These are phyloP conservation scores for Magnaporthiopsis poae DNA, from an alignment of 2,329 filamentous ascomycete species.

Conservation along the genomic window DNA sequence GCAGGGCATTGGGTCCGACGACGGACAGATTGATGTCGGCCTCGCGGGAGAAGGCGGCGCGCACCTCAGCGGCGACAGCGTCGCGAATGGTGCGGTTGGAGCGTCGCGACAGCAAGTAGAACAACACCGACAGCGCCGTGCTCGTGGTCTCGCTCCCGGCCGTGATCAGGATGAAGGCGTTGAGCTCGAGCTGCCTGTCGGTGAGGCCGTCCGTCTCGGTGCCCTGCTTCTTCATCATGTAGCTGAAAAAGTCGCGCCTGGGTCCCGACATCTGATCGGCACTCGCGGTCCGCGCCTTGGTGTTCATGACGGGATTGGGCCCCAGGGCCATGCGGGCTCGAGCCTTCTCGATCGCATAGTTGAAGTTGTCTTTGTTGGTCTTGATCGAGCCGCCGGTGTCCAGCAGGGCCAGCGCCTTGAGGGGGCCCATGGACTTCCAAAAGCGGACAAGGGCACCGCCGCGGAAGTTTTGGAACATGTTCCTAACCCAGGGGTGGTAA, in stretches of 20 bases:
- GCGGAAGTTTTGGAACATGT: conserved; percentile 15
- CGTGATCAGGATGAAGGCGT: conserved; percentile 16
- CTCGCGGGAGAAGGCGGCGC: not conserved
- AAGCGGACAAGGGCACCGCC: not conserved
- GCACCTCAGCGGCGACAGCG: not conserved
- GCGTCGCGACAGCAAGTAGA: conserved; percentile 14
- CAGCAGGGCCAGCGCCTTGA: not conserved
- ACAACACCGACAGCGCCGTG: conserved; percentile 12
- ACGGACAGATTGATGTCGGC: not conserved
- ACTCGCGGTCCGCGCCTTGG: not conserved
- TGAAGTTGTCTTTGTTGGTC: not conserved
- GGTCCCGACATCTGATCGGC: not conserved
- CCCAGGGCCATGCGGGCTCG: not conserved
- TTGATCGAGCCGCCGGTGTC: not conserved
- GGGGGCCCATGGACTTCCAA: not conserved
- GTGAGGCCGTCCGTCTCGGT: conserved; percentile 6
- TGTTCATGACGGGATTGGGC: not conserved
- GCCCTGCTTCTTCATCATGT: not conserved
- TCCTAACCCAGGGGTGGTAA: conserved; percentile 14
- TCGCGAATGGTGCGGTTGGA: conserved; percentile 16
- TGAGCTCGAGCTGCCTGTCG: conserved; percentile 15
- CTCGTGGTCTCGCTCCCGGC: conserved; percentile 18
- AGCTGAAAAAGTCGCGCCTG: conserved; percentile 2
- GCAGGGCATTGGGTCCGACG: conserved; percentile 1
- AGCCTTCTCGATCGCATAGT: not conserved